These are phyloP conservation scores for Neonectria sp. DNA, from an alignment of 2,329 filamentous ascomycete species.

Conservation along the genomic window DNA sequence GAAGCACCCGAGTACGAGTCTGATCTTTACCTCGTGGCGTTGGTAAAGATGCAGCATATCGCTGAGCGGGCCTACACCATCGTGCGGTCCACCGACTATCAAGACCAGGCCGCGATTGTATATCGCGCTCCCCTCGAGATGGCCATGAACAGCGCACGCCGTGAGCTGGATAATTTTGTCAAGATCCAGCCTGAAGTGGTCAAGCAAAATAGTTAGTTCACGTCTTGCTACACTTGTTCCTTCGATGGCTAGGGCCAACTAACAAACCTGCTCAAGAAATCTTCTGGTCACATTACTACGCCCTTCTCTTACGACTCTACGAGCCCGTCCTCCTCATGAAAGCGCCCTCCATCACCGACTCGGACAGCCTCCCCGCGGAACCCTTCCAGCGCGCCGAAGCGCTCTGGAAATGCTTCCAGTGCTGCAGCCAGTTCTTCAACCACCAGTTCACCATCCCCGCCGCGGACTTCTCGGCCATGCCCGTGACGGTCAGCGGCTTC, in stretches of 20 bases:
- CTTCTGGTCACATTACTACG: slow-evolving; percentile 53
- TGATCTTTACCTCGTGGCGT: slow-evolving; percentile 51
- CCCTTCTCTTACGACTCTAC: slow-evolving; percentile 54
- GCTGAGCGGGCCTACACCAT: slow-evolving; percentile 49
- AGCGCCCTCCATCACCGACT: slow-evolving; percentile 29
- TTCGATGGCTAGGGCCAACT: neutral
- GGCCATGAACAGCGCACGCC: slow-evolving; percentile 51
- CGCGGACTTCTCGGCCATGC: slow-evolving; percentile 47
- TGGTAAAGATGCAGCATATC: slow-evolving; percentile 54
- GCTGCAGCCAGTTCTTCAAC: slow-evolving; percentile 46
- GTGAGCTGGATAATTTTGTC: slow-evolving; percentile 52
- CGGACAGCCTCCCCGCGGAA: slow-evolving; percentile 32
- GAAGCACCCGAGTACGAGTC: slow-evolving; percentile 49
- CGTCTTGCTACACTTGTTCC: neutral
- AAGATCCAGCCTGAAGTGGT: slow-evolving; percentile 41
- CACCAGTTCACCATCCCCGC: slow-evolving; percentile 46
- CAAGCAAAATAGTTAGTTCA: slow-evolving; percentile 38
- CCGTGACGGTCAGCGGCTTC: slow-evolving; percentile 49
- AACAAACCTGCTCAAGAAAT: slow-evolving; percentile 44
- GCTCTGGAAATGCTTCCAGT: slow-evolving; percentile 56
- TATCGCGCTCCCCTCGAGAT: slow-evolving; percentile 51
- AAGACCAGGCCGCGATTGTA: slow-evolving; percentile 33
- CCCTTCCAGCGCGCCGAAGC: slow-evolving; percentile 51
- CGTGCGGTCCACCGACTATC: slow-evolving; percentile 41
- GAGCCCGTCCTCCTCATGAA: slow-evolving; percentile 55